Conservation (phyloP, 2,329 filamentous ascomycete genomes). For the Arthrobotrys sphaeroides region DNA sequence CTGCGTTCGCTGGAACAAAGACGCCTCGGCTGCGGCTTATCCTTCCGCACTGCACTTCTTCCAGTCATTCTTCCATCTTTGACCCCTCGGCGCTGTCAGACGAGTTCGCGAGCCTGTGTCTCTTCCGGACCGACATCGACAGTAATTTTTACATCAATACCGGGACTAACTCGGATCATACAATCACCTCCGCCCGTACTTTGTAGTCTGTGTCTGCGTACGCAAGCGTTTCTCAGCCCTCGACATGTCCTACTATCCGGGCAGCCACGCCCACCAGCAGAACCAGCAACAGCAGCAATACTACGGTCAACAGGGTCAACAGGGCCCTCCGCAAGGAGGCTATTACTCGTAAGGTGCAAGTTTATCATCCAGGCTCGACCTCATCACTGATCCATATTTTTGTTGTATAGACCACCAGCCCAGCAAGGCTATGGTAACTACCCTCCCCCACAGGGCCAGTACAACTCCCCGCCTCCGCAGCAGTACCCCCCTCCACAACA, state of each 20-base stretch:
- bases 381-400: neutral
- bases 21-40: conserved; percentile 48
- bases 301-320: conserved; percentile 32
- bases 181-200: neutral
- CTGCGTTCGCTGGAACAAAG: conserved; percentile 4
- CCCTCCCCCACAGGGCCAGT: conserved; percentile 38
- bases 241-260: conserved; percentile 53
- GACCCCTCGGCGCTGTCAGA: neutral
- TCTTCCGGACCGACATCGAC: neutral
- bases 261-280: conserved; percentile 30
- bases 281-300: conserved; percentile 39
- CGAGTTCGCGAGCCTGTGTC: neutral
- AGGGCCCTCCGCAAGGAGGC: conserved; percentile 43
- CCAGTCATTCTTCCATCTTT: neutral
- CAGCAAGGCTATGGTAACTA: conserved; percentile 3
- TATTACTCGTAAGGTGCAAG: conserved; percentile 43
- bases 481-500: conserved; percentile 31
- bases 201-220: conserved; percentile 21
- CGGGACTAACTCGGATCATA: neutral
- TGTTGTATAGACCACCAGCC: neutral
- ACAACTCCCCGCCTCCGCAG: conserved; percentile 38
- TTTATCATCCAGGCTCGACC: neutral
- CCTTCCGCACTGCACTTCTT: neutral
- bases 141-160: too few species aligned
- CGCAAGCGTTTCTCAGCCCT: conserved; percentile 13